Evolutionary conservation across 305 asterid species (phyloP).

Genomic region (Fraxinus sp.): DNA sequence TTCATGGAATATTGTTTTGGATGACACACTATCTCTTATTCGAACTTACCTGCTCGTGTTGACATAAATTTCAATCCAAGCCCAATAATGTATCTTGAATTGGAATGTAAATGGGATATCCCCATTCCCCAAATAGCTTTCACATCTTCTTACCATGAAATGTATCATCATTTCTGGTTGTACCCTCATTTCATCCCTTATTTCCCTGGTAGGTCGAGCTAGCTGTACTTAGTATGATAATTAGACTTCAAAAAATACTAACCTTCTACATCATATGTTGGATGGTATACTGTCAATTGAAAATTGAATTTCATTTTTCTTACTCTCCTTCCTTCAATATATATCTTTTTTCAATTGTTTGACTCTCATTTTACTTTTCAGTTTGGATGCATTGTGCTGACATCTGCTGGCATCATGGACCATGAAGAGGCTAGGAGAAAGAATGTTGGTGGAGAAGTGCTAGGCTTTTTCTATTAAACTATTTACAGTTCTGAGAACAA

Average conservation of each 20-base stretch:
- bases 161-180: not conserved
- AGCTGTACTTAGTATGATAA: not conserved
- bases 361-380: not conserved
- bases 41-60: not conserved
- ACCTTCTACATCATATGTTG: not conserved
- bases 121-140: not conserved
- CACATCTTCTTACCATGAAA: not conserved
- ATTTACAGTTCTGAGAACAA: not conserved
- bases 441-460: conserved; percentile 20
- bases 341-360: not conserved
- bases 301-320: not conserved
- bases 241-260: not conserved
- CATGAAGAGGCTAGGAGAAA: conserved; percentile 21
- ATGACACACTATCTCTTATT: not conserved
- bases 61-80: not conserved
- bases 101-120: not conserved
- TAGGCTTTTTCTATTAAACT: conserved; percentile 6
- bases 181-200: no score
- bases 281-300: not conserved
- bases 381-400: conserved; percentile 16
- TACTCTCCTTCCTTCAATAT: not conserved
- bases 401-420: conserved; percentile 21
- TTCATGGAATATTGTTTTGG: not conserved
- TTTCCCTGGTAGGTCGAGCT: not conserved
- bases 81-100: not conserved